Conservation (phyloP, 768 basidiomycete genomes). For the Inosperma sp. region DNA sequence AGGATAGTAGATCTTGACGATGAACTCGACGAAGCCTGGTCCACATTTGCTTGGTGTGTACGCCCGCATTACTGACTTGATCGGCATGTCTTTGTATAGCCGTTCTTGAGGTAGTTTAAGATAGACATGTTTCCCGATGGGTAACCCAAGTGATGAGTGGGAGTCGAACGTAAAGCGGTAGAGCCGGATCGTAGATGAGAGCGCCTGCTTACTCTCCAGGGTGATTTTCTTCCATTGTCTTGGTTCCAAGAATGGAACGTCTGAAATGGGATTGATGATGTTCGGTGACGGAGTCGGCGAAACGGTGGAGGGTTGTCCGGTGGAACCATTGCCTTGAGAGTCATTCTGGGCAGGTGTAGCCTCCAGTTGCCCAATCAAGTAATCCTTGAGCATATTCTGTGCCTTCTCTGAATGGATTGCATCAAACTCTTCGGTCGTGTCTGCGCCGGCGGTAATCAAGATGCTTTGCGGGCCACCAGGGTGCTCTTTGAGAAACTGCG, state of each 20-base stretch:
- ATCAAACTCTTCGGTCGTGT: slow-evolving; percentile 1
- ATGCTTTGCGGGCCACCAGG: slow-evolving; percentile 2
- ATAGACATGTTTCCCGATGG: slow-evolving; percentile 3
- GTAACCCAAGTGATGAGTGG: not conserved
- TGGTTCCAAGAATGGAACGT: not conserved
- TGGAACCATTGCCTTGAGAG: too few species aligned
- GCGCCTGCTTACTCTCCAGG: not conserved
- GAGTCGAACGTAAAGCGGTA: slow-evolving; percentile 3
- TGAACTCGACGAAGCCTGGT: slow-evolving; percentile 1
- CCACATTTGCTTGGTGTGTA: slow-evolving; percentile 1
- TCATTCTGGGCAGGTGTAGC: too few species aligned
- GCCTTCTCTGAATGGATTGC: slow-evolving; percentile 5
- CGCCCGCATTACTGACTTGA: slow-evolving; percentile 1
- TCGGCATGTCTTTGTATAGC: not conserved
- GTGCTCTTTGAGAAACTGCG: slow-evolving; percentile 1
- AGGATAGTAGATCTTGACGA: not conserved
- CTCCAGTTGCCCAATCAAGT: not conserved
- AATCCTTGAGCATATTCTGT: not conserved
- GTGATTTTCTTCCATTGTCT: slow-evolving; percentile 6
- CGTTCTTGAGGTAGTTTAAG: slow-evolving; percentile 3
- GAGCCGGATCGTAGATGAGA: slow-evolving; percentile 2
- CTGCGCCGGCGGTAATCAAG: not conserved
- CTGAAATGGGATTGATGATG: too few species aligned
- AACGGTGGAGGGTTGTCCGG: not conserved
- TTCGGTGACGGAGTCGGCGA: too few species aligned